These are phyloP conservation scores for Eucalyptus sideroxylon DNA, from an alignment of 345 rosid genomes.

Conservation along the genomic window DNA sequence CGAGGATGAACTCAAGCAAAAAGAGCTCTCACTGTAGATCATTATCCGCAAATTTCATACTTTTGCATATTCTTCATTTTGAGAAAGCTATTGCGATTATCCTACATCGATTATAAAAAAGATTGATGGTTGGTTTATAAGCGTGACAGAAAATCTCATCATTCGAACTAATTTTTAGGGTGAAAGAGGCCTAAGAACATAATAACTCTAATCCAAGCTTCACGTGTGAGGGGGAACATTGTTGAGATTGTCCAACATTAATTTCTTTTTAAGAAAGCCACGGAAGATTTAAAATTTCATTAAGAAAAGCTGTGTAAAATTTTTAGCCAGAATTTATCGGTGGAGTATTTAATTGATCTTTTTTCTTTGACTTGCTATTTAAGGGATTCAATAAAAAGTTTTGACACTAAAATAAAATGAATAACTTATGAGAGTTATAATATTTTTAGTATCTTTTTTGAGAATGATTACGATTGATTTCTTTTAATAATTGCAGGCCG, in stretches of 20 bases:
- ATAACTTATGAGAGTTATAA: fast-evolving
- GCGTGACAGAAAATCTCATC: fast-evolving
- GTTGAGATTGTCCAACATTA: neutral
- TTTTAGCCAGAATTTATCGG: fast-evolving
- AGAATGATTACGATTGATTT: neutral
- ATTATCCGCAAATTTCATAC: neutral
- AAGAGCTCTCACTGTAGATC: neutral
- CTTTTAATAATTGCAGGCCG: neutral
- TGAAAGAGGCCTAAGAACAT: too few species aligned
- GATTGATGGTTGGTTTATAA: too few species aligned
- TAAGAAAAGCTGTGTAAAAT: neutral
- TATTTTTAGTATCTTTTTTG: neutral
- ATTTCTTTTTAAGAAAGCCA: neutral
- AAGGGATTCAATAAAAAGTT: neutral
- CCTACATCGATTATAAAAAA: fast-evolving
- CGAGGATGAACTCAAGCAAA: neutral
- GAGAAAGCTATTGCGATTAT: neutral
- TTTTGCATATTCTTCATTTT: neutral
- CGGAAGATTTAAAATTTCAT: neutral
- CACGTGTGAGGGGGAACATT: too few species aligned
- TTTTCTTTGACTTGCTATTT: fast-evolving
- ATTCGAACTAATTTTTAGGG: fast-evolving
- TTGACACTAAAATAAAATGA: neutral
- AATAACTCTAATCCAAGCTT: fast-evolving
- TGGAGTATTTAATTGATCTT: neutral